Evolutionary conservation across 768 basidiomycete species (phyloP).

Genomic region (Lactarius pseudohatsudake): DNA sequence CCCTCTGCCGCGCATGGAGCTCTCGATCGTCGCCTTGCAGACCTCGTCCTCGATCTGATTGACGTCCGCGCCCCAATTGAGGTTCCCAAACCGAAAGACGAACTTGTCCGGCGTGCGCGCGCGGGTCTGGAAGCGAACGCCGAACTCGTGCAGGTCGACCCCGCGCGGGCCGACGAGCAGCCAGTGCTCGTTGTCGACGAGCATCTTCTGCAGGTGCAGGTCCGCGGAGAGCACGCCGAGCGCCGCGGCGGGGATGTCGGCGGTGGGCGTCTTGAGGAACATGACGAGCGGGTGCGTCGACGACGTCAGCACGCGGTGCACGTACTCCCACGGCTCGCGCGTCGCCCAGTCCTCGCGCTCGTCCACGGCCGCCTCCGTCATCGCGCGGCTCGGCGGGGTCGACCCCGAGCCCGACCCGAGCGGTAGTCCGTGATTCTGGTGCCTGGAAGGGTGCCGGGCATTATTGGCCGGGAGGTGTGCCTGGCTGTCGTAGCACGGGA

Average conservation of each 20-base stretch:
- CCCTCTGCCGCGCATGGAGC: background rate
- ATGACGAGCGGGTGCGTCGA: slow-evolving; percentile 18
- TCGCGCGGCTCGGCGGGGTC: background rate
- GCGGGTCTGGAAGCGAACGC: slow-evolving; percentile 13
- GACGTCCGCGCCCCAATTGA: slow-evolving; percentile 23
- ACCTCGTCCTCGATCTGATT: slow-evolving; percentile 23
- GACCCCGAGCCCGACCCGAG: background rate
- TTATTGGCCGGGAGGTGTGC: slow-evolving; percentile 3
- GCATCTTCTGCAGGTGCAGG: slow-evolving; percentile 11
- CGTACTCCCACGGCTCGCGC: slow-evolving; percentile 26
- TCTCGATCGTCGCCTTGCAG: slow-evolving; percentile 10
- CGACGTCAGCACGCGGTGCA: slow-evolving; percentile 23
- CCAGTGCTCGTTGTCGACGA: slow-evolving; percentile 24
- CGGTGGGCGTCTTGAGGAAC: slow-evolving; percentile 19
- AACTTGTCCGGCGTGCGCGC: slow-evolving; percentile 9
- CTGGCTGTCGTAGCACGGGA: background rate
- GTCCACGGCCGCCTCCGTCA: slow-evolving; percentile 3
- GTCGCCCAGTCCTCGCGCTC: slow-evolving; percentile 23
- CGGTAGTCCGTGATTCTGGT: background rate
- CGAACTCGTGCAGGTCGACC: slow-evolving; percentile 12
- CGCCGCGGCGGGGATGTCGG: slow-evolving; percentile 12
- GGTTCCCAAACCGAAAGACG: slow-evolving; percentile 12
- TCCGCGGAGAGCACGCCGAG: slow-evolving; percentile 5
- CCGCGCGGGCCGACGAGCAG: slow-evolving; percentile 11
- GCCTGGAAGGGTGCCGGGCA: slow-evolving; percentile 20